Evolutionary conservation across 2,329 filamentous ascomycete species (phyloP).

Genomic region (Pseudogymnoascus sp.): DNA sequence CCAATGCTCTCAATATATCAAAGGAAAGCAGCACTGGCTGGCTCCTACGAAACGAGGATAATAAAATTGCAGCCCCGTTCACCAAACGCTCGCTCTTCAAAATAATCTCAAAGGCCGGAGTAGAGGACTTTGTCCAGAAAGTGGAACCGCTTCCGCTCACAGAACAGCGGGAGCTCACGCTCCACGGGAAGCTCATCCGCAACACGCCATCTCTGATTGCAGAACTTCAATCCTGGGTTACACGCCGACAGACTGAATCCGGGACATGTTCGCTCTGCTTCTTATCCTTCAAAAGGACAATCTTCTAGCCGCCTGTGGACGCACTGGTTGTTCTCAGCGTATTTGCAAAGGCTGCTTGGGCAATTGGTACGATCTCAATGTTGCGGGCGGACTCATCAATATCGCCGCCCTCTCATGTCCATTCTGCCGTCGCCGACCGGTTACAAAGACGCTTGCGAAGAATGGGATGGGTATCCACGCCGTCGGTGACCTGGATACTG

Average conservation of each 20-base stretch:
- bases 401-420: neutral
- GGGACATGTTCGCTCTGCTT: neutral
- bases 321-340: neutral
- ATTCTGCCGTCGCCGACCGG: neutral
- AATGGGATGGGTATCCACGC: neutral
- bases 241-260: neutral
- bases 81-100: neutral
- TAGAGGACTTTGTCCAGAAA: neutral
- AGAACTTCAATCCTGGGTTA: neutral
- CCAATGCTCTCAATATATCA: neutral
- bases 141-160: neutral
- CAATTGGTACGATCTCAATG: neutral
- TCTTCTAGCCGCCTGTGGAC: neutral
- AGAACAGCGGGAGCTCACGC: neutral
- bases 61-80: neutral
- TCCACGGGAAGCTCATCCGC: neutral
- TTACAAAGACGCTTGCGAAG: neutral
- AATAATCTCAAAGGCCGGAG: neutral
- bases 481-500: neutral
- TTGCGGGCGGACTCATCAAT: neutral
- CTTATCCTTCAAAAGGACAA: neutral
- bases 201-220: neutral
- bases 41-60: neutral
- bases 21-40: neutral
- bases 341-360: neutral